Evolutionary conservation across 2,329 filamentous ascomycete genomes (phyloP).

Genomic region (Fusarium udum): DNA sequence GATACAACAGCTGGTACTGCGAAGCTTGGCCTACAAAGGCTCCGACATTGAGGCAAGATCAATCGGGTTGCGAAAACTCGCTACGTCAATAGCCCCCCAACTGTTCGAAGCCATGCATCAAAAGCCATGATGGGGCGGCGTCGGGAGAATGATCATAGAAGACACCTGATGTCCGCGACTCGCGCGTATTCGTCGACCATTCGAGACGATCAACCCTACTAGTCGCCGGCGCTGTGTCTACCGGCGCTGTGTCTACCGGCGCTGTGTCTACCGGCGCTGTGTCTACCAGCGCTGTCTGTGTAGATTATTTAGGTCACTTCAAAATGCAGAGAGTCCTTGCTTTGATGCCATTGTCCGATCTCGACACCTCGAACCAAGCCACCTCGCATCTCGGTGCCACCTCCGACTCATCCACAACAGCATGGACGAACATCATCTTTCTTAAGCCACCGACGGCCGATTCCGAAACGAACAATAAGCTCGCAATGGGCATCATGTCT

Average conservation of each 20-base stretch:
- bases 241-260: too few relatives aligned
- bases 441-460: fast-evolving
- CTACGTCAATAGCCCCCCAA: fast-evolving
- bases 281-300: neutral
- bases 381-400: too few relatives aligned
- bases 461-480: neutral
- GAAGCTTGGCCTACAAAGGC: fast-evolving
- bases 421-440: neutral
- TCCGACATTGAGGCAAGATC: neutral
- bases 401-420: neutral
- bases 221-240: too few relatives aligned
- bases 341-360: neutral
- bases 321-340: fast-evolving
- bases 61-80: fast-evolving
- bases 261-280: neutral
- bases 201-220: neutral
- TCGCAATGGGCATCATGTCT: fast-evolving
- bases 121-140: too few relatives aligned
- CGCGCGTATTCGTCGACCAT: too few relatives aligned
- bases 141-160: neutral
- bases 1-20: fast-evolving
- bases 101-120: neutral
- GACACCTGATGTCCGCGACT: too few relatives aligned
- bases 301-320: fast-evolving
- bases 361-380: too few relatives aligned